Evolutionary conservation across 495 filamentous ascomycete species (phyloP).

Genomic region (Tetracladium setigerum): DNA sequence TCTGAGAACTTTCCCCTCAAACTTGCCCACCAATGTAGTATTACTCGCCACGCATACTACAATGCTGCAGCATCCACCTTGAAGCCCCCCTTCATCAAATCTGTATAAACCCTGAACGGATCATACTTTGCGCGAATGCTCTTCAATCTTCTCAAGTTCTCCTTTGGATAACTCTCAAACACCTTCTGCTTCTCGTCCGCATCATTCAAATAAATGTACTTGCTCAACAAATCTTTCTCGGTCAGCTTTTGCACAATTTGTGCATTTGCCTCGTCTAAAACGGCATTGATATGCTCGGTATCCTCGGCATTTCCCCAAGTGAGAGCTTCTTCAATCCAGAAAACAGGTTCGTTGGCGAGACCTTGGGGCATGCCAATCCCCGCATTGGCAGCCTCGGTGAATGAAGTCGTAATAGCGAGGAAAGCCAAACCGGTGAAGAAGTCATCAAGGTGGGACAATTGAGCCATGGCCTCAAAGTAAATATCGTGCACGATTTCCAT

Average conservation of each 20-base stretch:
- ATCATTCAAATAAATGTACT: conserved; percentile 15
- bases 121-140: conserved; percentile 24
- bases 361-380: conserved; percentile 11
- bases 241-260: conserved; percentile 6
- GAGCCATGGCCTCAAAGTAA: conserved; percentile 6
- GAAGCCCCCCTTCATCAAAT: conserved; percentile 25
- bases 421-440: conserved; percentile 7
- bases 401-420: conserved; percentile 9
- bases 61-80: conserved; percentile 15
- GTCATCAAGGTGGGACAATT: not conserved
- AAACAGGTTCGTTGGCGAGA: conserved; percentile 5
- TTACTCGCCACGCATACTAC: no score
- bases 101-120: conserved; percentile 20
- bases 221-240: not conserved
- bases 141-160: conserved; percentile 23
- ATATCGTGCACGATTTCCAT: conserved; percentile 14
- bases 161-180: conserved; percentile 17
- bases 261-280: conserved; percentile 1
- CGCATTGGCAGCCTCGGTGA: conserved; percentile 5
- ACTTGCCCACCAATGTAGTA: no score
- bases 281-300: conserved; percentile 2
- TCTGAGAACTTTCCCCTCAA: no score
- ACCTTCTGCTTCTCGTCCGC: conserved; percentile 10
- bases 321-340: conserved; percentile 12
- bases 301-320: conserved; percentile 10